A percentile compares a stretch with the other conserved stretches of the same genome.
phyloP scores from a whole-genome alignment of 176 grass and related monocot genomes.

The Eleusine indica region DNA sequence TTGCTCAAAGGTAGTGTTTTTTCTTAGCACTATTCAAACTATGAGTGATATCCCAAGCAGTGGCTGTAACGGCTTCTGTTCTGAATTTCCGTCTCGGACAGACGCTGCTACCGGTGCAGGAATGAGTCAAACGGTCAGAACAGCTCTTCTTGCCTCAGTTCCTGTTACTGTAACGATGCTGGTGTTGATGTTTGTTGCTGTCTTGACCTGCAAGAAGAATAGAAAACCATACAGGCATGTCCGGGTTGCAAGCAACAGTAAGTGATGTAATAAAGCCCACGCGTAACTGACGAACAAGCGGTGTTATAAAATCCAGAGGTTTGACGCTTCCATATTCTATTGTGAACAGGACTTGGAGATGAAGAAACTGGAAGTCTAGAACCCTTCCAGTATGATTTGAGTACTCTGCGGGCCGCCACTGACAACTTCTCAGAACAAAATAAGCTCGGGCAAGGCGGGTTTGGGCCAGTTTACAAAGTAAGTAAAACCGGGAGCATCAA shows the following conservation, averaged over 20 bases:
- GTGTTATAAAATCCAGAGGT: not conserved
- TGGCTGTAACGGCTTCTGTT: not conserved
- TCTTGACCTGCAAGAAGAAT: slow-evolving; percentile 19
- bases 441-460: slow-evolving; percentile 43
- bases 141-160: slow-evolving; percentile 33
- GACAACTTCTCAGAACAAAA: slow-evolving; percentile 61
- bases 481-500: no score
- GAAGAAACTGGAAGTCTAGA: slow-evolving; percentile 32
- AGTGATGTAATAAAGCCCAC: not conserved
- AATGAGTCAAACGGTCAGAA: slow-evolving; percentile 7
- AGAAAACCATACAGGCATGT: not conserved
- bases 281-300: no score
- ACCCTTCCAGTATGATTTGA: slow-evolving; percentile 38
- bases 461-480: no score
- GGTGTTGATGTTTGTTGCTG: slow-evolving; percentile 20
- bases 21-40: no score
- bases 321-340: not conserved
- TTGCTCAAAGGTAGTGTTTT: no score
- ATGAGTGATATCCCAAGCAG: no score
- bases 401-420: slow-evolving; percentile 42
- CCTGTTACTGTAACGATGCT: slow-evolving; percentile 17
- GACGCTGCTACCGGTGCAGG: not conserved
- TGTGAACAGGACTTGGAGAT: not conserved
- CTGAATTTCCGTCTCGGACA: not conserved
- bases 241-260: not conserved